These are phyloP conservation scores for Keithomyces neogunnii DNA, from an alignment of 2,329 filamentous ascomycete genomes.

Conservation along the genomic window DNA sequence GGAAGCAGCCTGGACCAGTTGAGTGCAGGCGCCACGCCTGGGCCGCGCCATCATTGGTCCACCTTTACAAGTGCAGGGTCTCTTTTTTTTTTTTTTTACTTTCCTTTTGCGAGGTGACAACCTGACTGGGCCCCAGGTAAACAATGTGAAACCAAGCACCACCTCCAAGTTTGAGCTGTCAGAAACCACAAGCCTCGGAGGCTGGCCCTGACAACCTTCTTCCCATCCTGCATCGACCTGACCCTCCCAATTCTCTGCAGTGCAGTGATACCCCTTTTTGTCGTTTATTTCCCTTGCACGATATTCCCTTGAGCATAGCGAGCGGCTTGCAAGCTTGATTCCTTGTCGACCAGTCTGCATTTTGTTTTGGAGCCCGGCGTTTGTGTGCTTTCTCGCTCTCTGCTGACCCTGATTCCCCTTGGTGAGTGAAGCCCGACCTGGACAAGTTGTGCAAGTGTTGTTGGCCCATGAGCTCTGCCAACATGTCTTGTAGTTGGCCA, in stretches of 20 bases:
- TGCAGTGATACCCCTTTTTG: not conserved
- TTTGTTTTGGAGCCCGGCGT: conserved; percentile 18
- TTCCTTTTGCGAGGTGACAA: too few species aligned
- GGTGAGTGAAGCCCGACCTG: conserved; percentile 1
- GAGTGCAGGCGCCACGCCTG: not conserved
- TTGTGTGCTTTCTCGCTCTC: conserved; percentile 16
- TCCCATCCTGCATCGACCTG: conserved; percentile 2
- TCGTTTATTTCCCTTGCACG: not conserved
- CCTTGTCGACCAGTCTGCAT: conserved; percentile 10
- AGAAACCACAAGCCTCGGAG: not conserved
- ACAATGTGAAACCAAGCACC: not conserved
- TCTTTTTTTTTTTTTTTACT: too few species aligned
- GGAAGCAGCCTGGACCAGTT: too few species aligned
- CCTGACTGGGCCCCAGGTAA: not conserved
- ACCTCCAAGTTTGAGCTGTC: not conserved
- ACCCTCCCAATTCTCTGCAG: conserved; percentile 1
- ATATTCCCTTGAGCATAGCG: conserved; percentile 5
- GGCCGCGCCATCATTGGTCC: not conserved
- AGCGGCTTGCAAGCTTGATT: conserved; percentile 7
- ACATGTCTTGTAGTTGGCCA: too few species aligned
- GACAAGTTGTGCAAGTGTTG: not conserved
- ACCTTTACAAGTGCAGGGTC: too few species aligned
- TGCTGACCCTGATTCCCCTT: not conserved
- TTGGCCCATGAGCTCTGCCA: not conserved
- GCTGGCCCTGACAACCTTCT: not conserved